Percentiles rank a stretch among this genome's conserved stretches.
Conservation (phyloP, 495 filamentous ascomycete genomes). For the Aspergillus carlsbadensis region DNA sequence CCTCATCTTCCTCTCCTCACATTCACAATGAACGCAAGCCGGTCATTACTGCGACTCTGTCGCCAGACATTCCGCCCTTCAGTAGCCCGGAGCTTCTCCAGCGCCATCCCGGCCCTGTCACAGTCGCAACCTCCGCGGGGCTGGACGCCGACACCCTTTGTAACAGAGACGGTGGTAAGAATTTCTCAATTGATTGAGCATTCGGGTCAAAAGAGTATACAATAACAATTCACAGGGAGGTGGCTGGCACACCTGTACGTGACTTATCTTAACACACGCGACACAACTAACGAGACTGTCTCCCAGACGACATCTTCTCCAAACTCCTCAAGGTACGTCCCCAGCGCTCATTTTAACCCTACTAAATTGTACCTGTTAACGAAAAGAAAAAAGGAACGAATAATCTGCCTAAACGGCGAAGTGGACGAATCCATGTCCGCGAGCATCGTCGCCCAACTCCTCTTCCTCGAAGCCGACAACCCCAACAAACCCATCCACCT, state of each 20-base stretch:
- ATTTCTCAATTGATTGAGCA: neutral
- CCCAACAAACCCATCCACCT: slow-evolving; percentile 91
- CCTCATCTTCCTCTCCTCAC: neutral
- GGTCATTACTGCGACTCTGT: slow-evolving; percentile 29
- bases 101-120: slow-evolving; percentile 36
- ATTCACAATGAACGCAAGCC: slow-evolving; percentile 15
- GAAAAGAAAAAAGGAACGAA: slow-evolving; percentile 66
- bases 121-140: slow-evolving; percentile 41
- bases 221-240: slow-evolving; percentile 60
- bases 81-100: slow-evolving; percentile 32
- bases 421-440: slow-evolving; percentile 89
- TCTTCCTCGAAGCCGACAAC: slow-evolving; percentile 97
- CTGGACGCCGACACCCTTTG: slow-evolving; percentile 68
- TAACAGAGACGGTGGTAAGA: slow-evolving; percentile 80
- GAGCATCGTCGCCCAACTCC: slow-evolving; percentile 88
- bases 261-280: neutral
- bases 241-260: slow-evolving; percentile 86
- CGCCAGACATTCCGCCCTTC: slow-evolving; percentile 18
- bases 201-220: slow-evolving; percentile 6
- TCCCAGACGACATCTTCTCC: slow-evolving; percentile 86
- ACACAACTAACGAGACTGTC: slow-evolving; percentile 15
- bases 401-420: slow-evolving; percentile 89
- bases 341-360: neutral
- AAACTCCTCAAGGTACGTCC: slow-evolving; percentile 67
- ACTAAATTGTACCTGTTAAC: too few relatives aligned